Conservation (phyloP, 169 alveolate species). For the Cryptosporidium sp. region DNA sequence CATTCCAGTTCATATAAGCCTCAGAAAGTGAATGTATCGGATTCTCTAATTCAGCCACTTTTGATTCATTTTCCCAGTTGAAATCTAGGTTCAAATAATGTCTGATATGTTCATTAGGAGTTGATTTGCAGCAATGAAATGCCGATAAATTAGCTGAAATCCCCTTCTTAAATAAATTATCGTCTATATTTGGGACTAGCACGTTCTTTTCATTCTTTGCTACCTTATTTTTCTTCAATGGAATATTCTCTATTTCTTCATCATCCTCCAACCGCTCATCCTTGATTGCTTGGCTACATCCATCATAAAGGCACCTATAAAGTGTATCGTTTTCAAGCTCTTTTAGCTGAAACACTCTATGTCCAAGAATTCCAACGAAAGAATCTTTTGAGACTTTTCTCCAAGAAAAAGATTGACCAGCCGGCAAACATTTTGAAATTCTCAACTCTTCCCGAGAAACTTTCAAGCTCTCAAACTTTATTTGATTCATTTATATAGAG, state of each 20-base stretch:
- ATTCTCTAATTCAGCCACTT: neutral
- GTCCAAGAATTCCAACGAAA: conserved; percentile 70
- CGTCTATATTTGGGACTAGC: neutral
- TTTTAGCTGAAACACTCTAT: conserved; percentile 57
- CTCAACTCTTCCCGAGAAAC: conserved; percentile 38
- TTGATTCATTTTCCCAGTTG: conserved; percentile 27
- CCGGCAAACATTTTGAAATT: conserved; percentile 63
- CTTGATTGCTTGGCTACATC: neutral
- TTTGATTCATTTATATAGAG: neutral
- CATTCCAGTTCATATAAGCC: conserved; percentile 44
- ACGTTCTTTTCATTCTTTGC: neutral
- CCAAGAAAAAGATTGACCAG: conserved; percentile 74
- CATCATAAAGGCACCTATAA: conserved; percentile 51
- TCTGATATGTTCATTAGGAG: conserved; percentile 59
- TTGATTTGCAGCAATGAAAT: conserved; percentile 50
- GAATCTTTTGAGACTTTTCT: conserved; percentile 19
- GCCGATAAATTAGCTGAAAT: neutral
- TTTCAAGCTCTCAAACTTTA: conserved; percentile 28
- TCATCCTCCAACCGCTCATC: neutral
- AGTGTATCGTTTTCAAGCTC: conserved; percentile 53
- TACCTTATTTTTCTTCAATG: conserved; percentile 28
- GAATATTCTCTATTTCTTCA: conserved; percentile 29
- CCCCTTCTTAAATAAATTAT: neutral
- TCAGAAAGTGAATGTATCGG: conserved; percentile 7
- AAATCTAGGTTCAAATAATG: conserved; percentile 53